Conservation (phyloP, 306 rosid genomes). For the Cicer arietinum region DNA sequence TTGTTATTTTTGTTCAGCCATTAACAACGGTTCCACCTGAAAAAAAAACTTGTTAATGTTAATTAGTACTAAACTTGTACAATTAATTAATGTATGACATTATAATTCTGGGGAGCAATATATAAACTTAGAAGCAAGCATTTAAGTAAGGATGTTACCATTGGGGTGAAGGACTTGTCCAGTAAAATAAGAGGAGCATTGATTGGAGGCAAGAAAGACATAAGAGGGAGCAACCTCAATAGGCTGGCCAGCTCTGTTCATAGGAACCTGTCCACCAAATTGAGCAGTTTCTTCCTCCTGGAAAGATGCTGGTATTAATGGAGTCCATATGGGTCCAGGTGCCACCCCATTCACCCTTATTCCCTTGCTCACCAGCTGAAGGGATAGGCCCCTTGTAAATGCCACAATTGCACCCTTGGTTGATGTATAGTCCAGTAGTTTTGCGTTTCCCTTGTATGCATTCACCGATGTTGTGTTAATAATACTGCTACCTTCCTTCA, state of each 20-base stretch:
- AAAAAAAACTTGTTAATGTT: neutral
- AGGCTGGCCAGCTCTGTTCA: conserved; percentile 88
- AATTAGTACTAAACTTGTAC: neutral
- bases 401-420: conserved; percentile 82
- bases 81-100: neutral
- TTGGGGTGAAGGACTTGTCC: conserved; percentile 93
- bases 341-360: conserved; percentile 88
- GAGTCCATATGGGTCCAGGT: conserved; percentile 90
- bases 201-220: conserved; percentile 79
- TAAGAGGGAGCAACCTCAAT: conserved; percentile 76
- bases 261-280: conserved; percentile 65
- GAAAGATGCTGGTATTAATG: conserved; percentile 65
- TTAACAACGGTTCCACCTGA: conserved; percentile 74
- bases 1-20: conserved; percentile 45
- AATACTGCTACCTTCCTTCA: conserved; percentile 80
- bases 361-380: conserved; percentile 62
- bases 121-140: neutral
- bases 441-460: conserved; percentile 67
- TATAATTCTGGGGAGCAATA: neutral
- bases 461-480: conserved; percentile 77
- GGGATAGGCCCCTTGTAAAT: conserved; percentile 74
- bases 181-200: conserved; percentile 68
- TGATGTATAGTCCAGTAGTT: conserved; percentile 67
- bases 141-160: conserved; percentile 46
- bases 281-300: conserved; percentile 54